A percentile compares a stretch with the other conserved stretches of the same genome.
Evolutionary conservation across 257 asterid genomes (phyloP).

Genomic region (Solanum sparsipilum): DNA sequence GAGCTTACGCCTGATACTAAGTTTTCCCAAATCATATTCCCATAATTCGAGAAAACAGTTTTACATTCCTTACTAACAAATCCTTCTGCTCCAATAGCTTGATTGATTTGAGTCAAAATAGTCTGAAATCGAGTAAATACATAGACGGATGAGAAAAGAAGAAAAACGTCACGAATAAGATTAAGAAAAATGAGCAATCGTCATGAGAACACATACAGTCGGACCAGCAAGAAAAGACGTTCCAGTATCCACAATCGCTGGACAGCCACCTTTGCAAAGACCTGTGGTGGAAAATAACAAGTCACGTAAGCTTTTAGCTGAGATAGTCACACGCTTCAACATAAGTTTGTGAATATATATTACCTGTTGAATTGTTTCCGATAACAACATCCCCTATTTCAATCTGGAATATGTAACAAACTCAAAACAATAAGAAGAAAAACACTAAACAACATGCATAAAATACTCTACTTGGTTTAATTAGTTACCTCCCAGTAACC

Average conservation of each 20-base stretch:
- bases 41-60: conserved; percentile 16
- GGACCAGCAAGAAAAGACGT: conserved; percentile 37
- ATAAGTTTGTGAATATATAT: background rate
- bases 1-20: conserved; percentile 21
- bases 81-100: conserved; percentile 35
- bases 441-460: background rate
- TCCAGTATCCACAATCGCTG: conserved; percentile 36
- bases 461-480: background rate
- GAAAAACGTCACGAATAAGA: background rate
- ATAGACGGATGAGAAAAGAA: background rate
- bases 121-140: conserved; percentile 9
- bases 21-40: conserved; percentile 23
- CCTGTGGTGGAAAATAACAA: conserved; percentile 4
- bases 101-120: conserved; percentile 25
- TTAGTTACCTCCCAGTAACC: conserved; percentile 27
- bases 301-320: background rate
- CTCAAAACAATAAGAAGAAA: background rate
- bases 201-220: conserved; percentile 13
- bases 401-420: conserved; percentile 2
- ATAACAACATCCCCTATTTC: conserved; percentile 21
- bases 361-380: conserved; percentile 23
- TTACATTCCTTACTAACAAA: conserved; percentile 31
- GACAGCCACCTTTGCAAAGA: conserved; percentile 21
- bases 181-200: background rate
- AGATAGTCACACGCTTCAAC: background rate